Base-by-base conservation (phyloP, 768 basidiomycete species). In the Lactifluus piperatus region DNA sequence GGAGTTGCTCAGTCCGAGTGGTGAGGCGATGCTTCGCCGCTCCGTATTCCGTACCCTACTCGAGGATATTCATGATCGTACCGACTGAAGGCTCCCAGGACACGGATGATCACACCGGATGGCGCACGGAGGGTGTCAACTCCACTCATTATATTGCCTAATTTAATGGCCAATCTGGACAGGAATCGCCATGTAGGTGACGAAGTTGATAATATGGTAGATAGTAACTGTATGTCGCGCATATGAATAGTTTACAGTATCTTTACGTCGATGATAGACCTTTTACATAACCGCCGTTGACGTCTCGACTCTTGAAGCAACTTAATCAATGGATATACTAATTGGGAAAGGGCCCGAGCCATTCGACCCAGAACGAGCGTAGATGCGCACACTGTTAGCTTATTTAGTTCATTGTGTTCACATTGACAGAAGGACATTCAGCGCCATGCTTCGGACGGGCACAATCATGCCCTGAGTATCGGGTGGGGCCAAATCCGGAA, bases 21-120 rank as follows among this genome's bases (percentile, higher is more conserved):
- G 64, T 14, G 75, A 70, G n/a, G 72, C 75, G 56, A 72, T 72
- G 45, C 67, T 83, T 60, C 77, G 80, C 68, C 69, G 76, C 58
- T 85, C 83, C 62, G 86, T 95, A 55, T 95, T 97, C 72, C 79
- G 77, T 61, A 82, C 79, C 66, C 95, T 97, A 75, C 74, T 98
- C 68, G 79, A 80, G 61, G 97, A 98, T 77, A 93, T 98, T 36
- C 79, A 81, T 70, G 77, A 77, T 72, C 67, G 80, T 55, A 70
- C 71, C 63, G 80, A 81, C 71, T 82, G 62, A 57, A 44, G 41
- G 45, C 13, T 8, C 18, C 47, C 13, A 20, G 26, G 24, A 39
- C 27, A 45, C 14, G n/a, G 48, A 18, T 39, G 5, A 18, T 18
- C n/a, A 6, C 27, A 39, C n/a, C 4, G 37, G 32, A 10, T 4